Base-by-base conservation (phyloP, 2,329 filamentous ascomycete genomes). In the Colletotrichum musicola region DNA sequence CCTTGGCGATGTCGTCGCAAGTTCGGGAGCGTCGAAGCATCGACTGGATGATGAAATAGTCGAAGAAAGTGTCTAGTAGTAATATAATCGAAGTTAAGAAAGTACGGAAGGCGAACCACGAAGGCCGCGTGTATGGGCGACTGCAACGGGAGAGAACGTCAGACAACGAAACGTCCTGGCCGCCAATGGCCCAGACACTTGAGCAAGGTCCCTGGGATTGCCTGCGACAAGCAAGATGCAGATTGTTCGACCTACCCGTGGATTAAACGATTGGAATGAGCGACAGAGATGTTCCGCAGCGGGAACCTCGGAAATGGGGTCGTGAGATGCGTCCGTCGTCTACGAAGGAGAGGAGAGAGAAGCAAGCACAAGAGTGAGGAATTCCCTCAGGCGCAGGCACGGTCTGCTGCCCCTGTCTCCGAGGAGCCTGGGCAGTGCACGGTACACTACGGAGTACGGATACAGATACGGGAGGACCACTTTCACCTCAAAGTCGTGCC, bases 231-330 rank as follows among this genome's bases (percentile, higher is more conserved):
- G n/a, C 40, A 44, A 49, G 44, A 22, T 46, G 35, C 27, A 44
- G 12, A 10, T 10, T 35, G 30, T 46, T 40, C 9, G 35, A 53
- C 44, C 35, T 68, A 56, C 55, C 18, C 55, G 42, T 59, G 54
- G 22, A 40, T 51, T 49, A 20, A 60, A 55, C 18, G 22, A 65
- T 46, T 61, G 40, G 40, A 65, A 60, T 65, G 62, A 68, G 65
- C 50, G 62, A 60, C 62, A 68, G 54, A 68, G 30, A 60, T n/a
- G 65, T 64, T 65, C 65, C 49, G 42, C 55, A 14, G 35, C 20
- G 47, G 65, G 54, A 60, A 65, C 44, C 53, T 55, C 50, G 61
- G 18, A 30, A 54, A 44, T 40, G 49, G 49, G 49, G 27, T 54
- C 40, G 44, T 44, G 46, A 50, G 10, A 40, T 64, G 54, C 27